phyloP scores from a whole-genome alignment of 495 filamentous ascomycete species.

The Aspergillus wentii region DNA sequence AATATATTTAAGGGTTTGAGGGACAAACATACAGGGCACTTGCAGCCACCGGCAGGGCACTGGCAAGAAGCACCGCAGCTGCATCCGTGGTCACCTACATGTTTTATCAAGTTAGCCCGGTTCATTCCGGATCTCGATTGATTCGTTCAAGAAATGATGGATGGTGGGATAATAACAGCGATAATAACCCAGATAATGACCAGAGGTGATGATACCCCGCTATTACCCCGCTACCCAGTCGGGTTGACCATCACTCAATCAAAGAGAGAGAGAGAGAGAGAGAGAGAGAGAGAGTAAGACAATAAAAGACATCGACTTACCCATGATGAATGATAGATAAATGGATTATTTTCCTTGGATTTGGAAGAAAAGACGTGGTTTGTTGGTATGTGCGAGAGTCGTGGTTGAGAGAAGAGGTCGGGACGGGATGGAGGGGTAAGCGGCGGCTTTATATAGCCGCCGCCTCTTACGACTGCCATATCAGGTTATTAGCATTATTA shows the following conservation, averaged over 20 bases:
- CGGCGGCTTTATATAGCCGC: background rate
- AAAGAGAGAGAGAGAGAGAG: background rate
- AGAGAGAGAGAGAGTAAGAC: background rate
- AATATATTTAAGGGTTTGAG: background rate
- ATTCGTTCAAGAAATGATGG: slow-evolving; percentile 1
- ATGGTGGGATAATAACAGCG: background rate
- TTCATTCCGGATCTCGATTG: no score
- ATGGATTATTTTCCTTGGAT: no score
- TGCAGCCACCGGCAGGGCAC: slow-evolving; percentile 41
- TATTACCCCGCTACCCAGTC: slow-evolving; percentile 11
- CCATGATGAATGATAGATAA: slow-evolving; percentile 9
- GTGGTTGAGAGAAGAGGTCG: slow-evolving; percentile 3
- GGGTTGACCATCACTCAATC: no score
- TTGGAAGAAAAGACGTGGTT: background rate
- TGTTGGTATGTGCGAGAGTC: background rate
- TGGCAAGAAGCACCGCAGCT: slow-evolving; percentile 42
- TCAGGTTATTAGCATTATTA: no score
- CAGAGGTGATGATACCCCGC: slow-evolving; percentile 11
- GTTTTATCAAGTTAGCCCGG: no score
- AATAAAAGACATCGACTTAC: slow-evolving; percentile 13
- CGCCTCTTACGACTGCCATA: no score
- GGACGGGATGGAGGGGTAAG: background rate
- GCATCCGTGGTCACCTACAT: slow-evolving; percentile 40
- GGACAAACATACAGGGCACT: slow-evolving; percentile 36
- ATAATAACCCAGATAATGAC: no score